Conservation (phyloP, 805 yeast genomes). For the Myxozyma lipomycoides region DNA sequence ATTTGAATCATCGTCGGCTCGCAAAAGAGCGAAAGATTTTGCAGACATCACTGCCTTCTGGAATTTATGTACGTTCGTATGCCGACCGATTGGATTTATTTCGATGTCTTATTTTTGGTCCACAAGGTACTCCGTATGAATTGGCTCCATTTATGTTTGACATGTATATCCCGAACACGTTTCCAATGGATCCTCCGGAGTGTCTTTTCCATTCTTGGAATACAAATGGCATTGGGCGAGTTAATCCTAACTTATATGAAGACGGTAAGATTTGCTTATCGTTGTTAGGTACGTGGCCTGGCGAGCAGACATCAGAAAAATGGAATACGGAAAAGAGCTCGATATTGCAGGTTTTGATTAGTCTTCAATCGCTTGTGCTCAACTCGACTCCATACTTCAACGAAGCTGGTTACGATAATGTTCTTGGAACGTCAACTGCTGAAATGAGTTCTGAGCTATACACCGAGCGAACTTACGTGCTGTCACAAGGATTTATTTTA, state of each 20-base stretch:
- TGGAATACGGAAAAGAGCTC: conserved; percentile 25
- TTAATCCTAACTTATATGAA: conserved; percentile 27
- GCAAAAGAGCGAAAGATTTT: conserved; percentile 23
- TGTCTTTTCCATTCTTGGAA: conserved; percentile 28
- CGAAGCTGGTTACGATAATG: conserved; percentile 27
- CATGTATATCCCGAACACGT: conserved; percentile 11
- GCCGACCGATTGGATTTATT: conserved; percentile 20
- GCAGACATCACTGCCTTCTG: conserved; percentile 23
- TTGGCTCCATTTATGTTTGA: conserved; percentile 27
- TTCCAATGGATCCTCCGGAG: conserved; percentile 22
- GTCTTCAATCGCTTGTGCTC: conserved; percentile 23
- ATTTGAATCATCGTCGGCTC: conserved; percentile 23
- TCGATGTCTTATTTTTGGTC: conserved; percentile 24
- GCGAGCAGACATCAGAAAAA: conserved; percentile 17
- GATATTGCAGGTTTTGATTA: conserved; percentile 24
- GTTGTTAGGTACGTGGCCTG: conserved; percentile 28
- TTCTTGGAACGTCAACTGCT: conserved; percentile 20
- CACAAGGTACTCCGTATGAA: conserved; percentile 26
- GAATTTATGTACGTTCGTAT: conserved; percentile 26
- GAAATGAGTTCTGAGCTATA: conserved; percentile 20
- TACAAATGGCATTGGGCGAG: conserved; percentile 28
- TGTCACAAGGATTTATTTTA: conserved; percentile 24
- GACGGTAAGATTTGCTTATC: conserved; percentile 28
- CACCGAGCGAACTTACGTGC: conserved; percentile 23
- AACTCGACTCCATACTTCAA: conserved; percentile 25